Evolutionary conservation across 116 monocot species (phyloP), one percentile per base, ranked within the genome.

Genomic region (Cymodocea nodosa): DNA sequence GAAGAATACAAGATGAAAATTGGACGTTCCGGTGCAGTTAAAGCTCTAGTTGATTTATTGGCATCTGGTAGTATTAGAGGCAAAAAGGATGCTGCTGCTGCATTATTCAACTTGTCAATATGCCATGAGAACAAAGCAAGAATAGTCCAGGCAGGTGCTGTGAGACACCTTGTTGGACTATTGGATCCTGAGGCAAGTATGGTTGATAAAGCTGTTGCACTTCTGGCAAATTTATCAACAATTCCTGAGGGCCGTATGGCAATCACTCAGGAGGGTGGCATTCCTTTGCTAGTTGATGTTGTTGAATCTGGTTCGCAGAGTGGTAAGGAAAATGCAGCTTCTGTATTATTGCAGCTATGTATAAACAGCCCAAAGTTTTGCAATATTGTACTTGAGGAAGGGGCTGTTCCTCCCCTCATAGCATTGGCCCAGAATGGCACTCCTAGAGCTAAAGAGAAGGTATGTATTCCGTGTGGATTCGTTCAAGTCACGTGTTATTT

Each of bases 311-410:
- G 92, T 25, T 79, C 83, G 40, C 67, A 75, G 17, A 78, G 85
- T 50, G 92, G 87, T 68, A 92, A 92, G 73, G 92, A 92, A 59
- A 92, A 92, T 73, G 92, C 87, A 16, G 92, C 87, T 59, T 80
- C 83, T 34, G 80, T 78, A 35, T 78, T 92, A 74, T 68, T 81
- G 23, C 92, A 92, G 51, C 68, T 92, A 11, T 87, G 87, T 63
- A 71, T 87, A n/a, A 76, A 82, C 68, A 87, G 71, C 81, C 71
- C 67, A 1, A 85, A 79, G 24, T 76, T 78, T 55, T 85, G 85
- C 63, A 80, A 50, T 64, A 35, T 87, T 25, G 88, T 92, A 52
- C 72, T 92, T 62, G 83, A 92, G 62, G 92, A 92, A 77, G 92
- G 92, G 48, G 87, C 85, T 11, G 81, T 92, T n/a, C 92, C 92